These are phyloP conservation scores for Flaveria sonorensis DNA, from an alignment of 129 eudicot species.

Conservation along the genomic window DNA sequence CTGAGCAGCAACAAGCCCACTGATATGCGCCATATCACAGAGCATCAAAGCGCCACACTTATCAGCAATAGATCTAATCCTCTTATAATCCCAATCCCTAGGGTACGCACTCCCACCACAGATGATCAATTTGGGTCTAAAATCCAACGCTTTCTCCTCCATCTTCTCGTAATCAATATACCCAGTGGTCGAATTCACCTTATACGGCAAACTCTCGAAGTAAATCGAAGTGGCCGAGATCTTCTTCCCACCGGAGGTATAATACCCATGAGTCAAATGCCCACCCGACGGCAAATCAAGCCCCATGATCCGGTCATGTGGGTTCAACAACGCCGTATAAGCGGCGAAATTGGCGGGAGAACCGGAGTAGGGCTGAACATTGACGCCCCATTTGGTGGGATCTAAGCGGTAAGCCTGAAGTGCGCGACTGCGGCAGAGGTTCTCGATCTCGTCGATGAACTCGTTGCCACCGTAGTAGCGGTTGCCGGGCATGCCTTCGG, in stretches of 20 bases:
- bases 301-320: slow-evolving; percentile 94
- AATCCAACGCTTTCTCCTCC: slow-evolving; percentile 96
- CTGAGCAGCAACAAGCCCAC: slow-evolving; percentile 99
- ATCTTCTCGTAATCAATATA: slow-evolving; percentile 81
- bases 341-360: slow-evolving; percentile 95
- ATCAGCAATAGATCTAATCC: slow-evolving; percentile 73
- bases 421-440: slow-evolving; percentile 75
- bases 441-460: slow-evolving; percentile 83
- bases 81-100: slow-evolving; percentile 92
- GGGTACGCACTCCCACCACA: slow-evolving; percentile 99
- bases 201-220: slow-evolving; percentile 96
- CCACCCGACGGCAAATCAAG: slow-evolving; percentile 95
- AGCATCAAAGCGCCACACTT: slow-evolving; percentile 86
- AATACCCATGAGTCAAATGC: slow-evolving; percentile 92
- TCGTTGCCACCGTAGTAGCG: slow-evolving; percentile 98
- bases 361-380: slow-evolving; percentile 92
- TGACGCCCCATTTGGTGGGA: slow-evolving; percentile 88
- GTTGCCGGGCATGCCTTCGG: slow-evolving; percentile 98
- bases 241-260: slow-evolving; percentile 87
- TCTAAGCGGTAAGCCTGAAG: slow-evolving; percentile 68
- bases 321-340: slow-evolving; percentile 80
- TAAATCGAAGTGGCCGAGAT: slow-evolving; percentile 89
- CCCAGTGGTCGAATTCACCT: slow-evolving; percentile 80
- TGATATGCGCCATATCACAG: slow-evolving; percentile 98
- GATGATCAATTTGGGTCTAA: slow-evolving; percentile 92